Evolutionary conservation across 2,329 filamentous ascomycete genomes (phyloP), one percentile per base, ranked within the genome.

Genomic region (Colletotrichum filicis): DNA sequence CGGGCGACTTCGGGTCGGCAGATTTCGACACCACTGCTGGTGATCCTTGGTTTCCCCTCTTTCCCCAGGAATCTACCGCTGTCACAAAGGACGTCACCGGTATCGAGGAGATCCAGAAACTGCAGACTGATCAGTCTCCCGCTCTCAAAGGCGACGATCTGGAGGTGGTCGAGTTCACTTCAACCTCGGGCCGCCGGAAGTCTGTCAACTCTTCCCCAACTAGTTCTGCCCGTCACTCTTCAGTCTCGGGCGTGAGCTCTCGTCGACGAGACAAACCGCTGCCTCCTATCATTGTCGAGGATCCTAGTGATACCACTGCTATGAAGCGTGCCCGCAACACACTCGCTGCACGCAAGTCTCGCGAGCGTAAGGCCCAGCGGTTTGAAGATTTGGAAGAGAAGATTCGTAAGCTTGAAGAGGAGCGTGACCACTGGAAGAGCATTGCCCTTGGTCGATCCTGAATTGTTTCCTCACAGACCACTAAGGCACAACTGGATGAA

Each of bases 271-370:
- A 94, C 80, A 96, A 95, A 88, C 92, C 93, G 75, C 86, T 97
- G 68, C 92, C 93, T 75, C 92, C 92, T 7, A 95, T 98, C 80
- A 85, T 93, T 74, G 90, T 95, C 49, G 90, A 92, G 32, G 94
- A 98, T 77, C 90, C 92, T 1, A 85, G 78, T 55, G 95, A 98
- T 79, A 90, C 89, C 11, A 82, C 93, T n/a, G 95, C 94, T 24
- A 90, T 95, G 88, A 98, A 98, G 91, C 94, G 96, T 82, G 95
- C 95, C 63, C 93, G 95, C 77, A 98, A 98, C 83, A 74, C 71
- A 97, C 95, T 97, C 82, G 96, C 96, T 22, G 96, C 96, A 78
- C 95, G 96, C 76, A 98, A 98, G 85, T 98, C 95, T 73, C 92
- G 96, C 65, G 92, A 95, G 79, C 92, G 95, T 76, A 98, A 98